Evolutionary conservation across 495 filamentous ascomycete species (phyloP), one percentile per base, ranked within the genome.

Genomic region (Neurospora intermedia): DNA sequence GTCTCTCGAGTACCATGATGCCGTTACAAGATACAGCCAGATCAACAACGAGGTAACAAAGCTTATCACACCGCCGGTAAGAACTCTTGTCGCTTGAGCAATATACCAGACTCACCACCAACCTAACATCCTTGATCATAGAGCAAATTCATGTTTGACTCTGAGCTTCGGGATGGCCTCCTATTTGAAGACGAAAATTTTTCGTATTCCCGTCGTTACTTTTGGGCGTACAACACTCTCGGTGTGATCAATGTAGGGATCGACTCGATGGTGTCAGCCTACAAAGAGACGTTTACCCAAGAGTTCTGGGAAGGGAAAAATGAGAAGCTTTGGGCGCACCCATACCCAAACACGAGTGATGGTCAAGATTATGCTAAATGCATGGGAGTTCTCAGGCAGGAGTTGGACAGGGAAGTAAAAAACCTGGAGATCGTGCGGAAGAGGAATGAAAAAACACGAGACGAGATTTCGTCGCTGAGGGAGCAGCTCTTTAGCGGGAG

Each of bases 171-270:
- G 35, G 87, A 89, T 76, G 82, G 80, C 73, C 82, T 88, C 35
- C 80, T 88, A 9, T 89, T 89, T 77, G 87, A 89, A 76, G 87
- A 89, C 76, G 75, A 80, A 20, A 70, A 83, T 31, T 89, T 87
- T 74, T 88, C 86, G 41, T 87, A 85, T 77, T 87, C 85, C 2
- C 81, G 86, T 6, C 82, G 85, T 35, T 89, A 89, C 76, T 89
- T 89, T 75, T 89, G 85, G 85, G 85, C 85, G 16, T 85, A 83
- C 74, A 87, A 88, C 74, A 87, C 87, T 2, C 79, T 88, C 7
- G 85, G 83, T 40, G 82, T 86, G 23, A 84, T 89, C 77, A 88
- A 87, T 74, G 84, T 88, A 38, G 83, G 80, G 71, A 89, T 89
- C 76, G 84, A 85, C 71, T 79, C 82, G 35, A 87, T 88, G 79